Base-by-base conservation (phyloP, 345 rosid species). In the Fremontodendron californicum region DNA sequence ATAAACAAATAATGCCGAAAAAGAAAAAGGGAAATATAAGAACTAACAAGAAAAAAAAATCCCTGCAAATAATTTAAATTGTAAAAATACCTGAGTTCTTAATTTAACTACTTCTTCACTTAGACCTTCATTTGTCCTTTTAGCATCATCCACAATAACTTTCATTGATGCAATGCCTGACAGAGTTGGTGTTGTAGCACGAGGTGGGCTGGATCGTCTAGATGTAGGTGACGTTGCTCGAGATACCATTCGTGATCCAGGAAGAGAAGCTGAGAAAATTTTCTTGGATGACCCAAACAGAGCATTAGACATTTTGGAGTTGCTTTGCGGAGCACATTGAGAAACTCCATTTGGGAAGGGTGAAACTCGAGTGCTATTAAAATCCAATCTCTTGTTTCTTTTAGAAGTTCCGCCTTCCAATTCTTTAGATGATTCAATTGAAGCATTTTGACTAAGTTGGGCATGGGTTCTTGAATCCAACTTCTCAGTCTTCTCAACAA, bases 211-310 rank as follows among this genome's bases (percentile, higher is more conserved):
- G 3, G 91, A 80, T 42, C 92, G 89, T 72, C 94, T 90, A 45
- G 94, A 91, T 71, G 88, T 91, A 71, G 96, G 96, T 48, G 96
- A 91, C 78, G 96, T 87, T 79, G 96, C 96, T 70, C 96, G 88
- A 77, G 96, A 91, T 73, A 85, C 89, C 55, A 91, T 91, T 79
- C 96, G 84, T 77, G 96, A 91, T 63, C 94, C 91, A 73, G 96
- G 96, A 81, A 91, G 89, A 76, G 96, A 91, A 65, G 87, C 94
- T 48, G 96, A 91, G 78, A 90, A 88, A 71, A 90, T 83, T 69
- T 90, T 88, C 85, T 90, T 91, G 73, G 96, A 90, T 71, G 94
- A 86, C 72, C 87, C 91, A 82, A 91, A 90, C 73, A 87, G 74
- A n/a, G 90, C 87, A 80, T 87, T 87, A 9, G 88, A 85, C 46